A percentile compares a stretch with the other conserved stretches of the same genome.
Conservation (phyloP, 805 yeast species). For the Myxozyma sirexii region DNA sequence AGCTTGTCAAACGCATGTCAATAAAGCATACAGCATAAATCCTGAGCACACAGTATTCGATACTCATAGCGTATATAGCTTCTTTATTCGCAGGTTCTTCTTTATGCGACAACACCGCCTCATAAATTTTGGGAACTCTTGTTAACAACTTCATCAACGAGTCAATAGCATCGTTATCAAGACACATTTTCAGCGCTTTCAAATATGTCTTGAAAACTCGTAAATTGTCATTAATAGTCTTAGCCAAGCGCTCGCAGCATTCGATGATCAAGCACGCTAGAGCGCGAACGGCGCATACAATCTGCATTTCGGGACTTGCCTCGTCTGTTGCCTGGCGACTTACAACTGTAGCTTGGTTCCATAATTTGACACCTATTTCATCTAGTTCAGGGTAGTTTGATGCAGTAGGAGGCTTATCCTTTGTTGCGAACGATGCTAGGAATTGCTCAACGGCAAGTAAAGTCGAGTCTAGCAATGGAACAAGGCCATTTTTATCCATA, state of each 20-base stretch:
- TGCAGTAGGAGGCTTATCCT: neutral
- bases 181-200: conserved; percentile 21
- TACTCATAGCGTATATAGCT: neutral
- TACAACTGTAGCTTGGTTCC: conserved; percentile 22
- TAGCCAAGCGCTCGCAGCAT: conserved; percentile 17
- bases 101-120: neutral
- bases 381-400: conserved; percentile 3
- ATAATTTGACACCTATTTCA: conserved; percentile 11
- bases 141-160: conserved; percentile 10
- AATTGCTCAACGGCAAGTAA: conserved; percentile 17
- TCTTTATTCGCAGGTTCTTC: neutral
- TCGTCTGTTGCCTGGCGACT: conserved; percentile 3
- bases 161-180: conserved; percentile 21
- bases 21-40: conserved; percentile 9
- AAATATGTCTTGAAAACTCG: conserved; percentile 21
- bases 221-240: neutral
- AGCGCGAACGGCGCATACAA: conserved; percentile 15
- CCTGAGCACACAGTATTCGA: conserved; percentile 19
- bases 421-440: conserved; percentile 8
- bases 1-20: no score
- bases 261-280: conserved; percentile 25
- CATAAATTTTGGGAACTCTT: conserved; percentile 12
- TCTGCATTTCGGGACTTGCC: neutral
- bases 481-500: conserved; percentile 3
- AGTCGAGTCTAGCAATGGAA: conserved; percentile 12